These are phyloP conservation scores for Calonectria montana DNA, from an alignment of 2,329 filamentous ascomycete species.

Conservation along the genomic window DNA sequence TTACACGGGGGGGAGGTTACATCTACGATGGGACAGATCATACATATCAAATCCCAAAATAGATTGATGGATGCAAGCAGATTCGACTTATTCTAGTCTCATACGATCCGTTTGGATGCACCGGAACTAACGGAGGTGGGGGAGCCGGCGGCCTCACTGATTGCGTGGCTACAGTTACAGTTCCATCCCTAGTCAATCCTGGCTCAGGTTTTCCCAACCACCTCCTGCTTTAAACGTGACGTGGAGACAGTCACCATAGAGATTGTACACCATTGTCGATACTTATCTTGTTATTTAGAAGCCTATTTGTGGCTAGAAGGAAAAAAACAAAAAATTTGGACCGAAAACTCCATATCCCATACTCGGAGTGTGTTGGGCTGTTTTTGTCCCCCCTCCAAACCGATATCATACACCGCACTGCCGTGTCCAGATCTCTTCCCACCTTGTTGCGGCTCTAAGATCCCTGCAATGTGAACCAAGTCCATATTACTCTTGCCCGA, in stretches of 20 bases:
- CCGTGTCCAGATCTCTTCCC: conserved; percentile 30
- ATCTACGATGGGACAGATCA: background rate
- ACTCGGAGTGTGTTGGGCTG: conserved; percentile 27
- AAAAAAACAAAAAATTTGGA: conserved; percentile 28
- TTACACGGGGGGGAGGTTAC: background rate
- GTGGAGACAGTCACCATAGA: background rate
- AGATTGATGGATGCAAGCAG: background rate
- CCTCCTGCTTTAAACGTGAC: background rate
- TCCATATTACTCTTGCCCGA: conserved; percentile 1
- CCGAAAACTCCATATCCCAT: conserved; percentile 40
- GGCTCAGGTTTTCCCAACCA: conserved; percentile 15
- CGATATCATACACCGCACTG: conserved; percentile 34
- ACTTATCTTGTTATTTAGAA: conserved; percentile 6
- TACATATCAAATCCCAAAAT: background rate
- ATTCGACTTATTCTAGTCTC: background rate
- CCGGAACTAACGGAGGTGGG: conserved; percentile 32
- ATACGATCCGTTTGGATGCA: background rate
- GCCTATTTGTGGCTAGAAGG: conserved; percentile 21
- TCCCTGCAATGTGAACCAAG: conserved; percentile 24
- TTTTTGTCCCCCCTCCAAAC: conserved; percentile 26
- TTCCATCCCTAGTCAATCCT: conserved; percentile 9
- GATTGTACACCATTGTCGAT: background rate
- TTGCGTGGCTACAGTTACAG: conserved; percentile 37
- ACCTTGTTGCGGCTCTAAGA: conserved; percentile 33
- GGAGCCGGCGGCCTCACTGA: conserved; percentile 37